Evolutionary conservation across 2,329 filamentous ascomycete species (phyloP).

Genomic region (Talaromyces sp.): DNA sequence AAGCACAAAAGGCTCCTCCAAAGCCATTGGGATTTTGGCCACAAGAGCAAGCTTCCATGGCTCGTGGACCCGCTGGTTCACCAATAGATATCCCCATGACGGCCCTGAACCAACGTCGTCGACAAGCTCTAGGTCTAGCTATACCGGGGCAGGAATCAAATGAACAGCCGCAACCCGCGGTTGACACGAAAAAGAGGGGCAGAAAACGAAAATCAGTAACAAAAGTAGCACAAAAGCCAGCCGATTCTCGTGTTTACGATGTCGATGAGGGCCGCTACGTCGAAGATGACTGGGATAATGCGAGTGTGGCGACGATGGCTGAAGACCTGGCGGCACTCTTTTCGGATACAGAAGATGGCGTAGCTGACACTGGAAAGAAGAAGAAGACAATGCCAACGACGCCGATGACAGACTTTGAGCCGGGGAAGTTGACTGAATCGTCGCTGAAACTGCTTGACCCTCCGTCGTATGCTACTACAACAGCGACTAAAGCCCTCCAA

Average conservation of each 20-base stretch:
- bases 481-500: slow-evolving; percentile 60
- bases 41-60: slow-evolving; percentile 36
- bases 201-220: slow-evolving; percentile 5
- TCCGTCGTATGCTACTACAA: slow-evolving; percentile 60
- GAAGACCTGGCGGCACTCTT: slow-evolving; percentile 46
- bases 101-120: slow-evolving; percentile 44
- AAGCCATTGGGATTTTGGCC: slow-evolving; percentile 20
- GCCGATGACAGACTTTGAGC: slow-evolving; percentile 57
- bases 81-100: slow-evolving; percentile 50
- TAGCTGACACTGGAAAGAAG: neutral
- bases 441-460: slow-evolving; percentile 61
- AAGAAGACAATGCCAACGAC: neutral
- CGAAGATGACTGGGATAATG: slow-evolving; percentile 24
- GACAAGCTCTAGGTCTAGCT: slow-evolving; percentile 13
- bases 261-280: slow-evolving; percentile 19
- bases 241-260: neutral
- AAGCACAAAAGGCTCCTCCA: neutral
- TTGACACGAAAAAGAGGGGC: neutral
- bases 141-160: neutral
- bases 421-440: slow-evolving; percentile 60
- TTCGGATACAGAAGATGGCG: slow-evolving; percentile 25
- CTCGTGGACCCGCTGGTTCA: slow-evolving; percentile 32
- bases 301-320: slow-evolving; percentile 46
- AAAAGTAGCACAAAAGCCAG: neutral
- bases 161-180: neutral